These are phyloP conservation scores for Priceomyces fermenticarens DNA, from an alignment of 805 yeast species.

Conservation along the genomic window DNA sequence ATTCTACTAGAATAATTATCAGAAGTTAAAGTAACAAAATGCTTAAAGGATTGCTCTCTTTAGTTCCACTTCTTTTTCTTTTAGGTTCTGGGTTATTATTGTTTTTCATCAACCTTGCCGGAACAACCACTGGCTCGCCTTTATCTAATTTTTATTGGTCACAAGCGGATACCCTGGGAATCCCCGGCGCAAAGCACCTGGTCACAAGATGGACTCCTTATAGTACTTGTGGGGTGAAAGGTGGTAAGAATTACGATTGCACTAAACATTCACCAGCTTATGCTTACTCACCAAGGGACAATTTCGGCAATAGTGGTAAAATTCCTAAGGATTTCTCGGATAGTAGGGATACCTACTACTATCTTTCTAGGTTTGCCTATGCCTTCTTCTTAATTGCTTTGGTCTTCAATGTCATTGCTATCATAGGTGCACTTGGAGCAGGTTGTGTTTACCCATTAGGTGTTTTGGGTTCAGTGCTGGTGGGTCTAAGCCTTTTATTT, in stretches of 20 bases:
- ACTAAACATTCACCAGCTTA: slow-evolving; percentile 19
- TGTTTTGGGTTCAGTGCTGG: slow-evolving; percentile 1
- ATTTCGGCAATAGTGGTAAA: slow-evolving; percentile 13
- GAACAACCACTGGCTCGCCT: slow-evolving; percentile 18
- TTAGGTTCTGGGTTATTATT: slow-evolving; percentile 19
- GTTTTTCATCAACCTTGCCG: slow-evolving; percentile 26
- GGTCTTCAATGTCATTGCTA: slow-evolving; percentile 53
- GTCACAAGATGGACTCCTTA: slow-evolving; percentile 28
- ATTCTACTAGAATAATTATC: background rate
- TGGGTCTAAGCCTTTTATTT: slow-evolving; percentile 37
- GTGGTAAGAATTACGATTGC: slow-evolving; percentile 18
- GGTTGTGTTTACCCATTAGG: background rate
- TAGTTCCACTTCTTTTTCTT: slow-evolving; percentile 22
- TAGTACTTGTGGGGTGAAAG: slow-evolving; percentile 18
- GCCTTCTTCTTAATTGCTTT: slow-evolving; percentile 47
- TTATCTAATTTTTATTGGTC: slow-evolving; percentile 25
- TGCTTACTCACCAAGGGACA: slow-evolving; percentile 31
- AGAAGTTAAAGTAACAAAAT: slow-evolving; percentile 4
- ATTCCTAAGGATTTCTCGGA: slow-evolving; percentile 53
- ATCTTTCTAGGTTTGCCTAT: slow-evolving; percentile 51
- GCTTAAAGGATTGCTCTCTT: slow-evolving; percentile 19
- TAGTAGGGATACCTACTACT: slow-evolving; percentile 54
- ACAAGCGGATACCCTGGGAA: slow-evolving; percentile 15
- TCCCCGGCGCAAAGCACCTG: slow-evolving; percentile 9
- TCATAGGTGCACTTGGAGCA: slow-evolving; percentile 21